Base-by-base conservation (phyloP, 1,139 yeast genomes). In the Suhomyces terraborum region DNA sequence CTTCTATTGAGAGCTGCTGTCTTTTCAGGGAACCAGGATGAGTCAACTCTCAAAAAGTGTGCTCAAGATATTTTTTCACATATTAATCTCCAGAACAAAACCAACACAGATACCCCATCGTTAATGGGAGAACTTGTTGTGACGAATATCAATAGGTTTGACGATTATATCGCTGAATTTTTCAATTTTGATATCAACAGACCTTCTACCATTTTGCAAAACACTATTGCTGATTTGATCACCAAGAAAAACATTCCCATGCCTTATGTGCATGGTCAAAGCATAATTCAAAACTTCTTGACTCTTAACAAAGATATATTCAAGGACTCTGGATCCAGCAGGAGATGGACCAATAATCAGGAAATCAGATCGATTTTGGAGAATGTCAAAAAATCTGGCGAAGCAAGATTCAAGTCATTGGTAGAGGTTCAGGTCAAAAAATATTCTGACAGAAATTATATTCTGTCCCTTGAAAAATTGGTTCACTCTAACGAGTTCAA, bases 401-500 rank as follows among this genome's bases (percentile, higher is more conserved):
- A 38, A 8, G 36, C 43, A 4, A 30, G 43, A 19, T 47, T 35
- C 25, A 34, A 37, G 2, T 35, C 26, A 9, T 38, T 44, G 29
- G 35, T 43, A 6, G 23, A 34, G 6, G 34, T 40, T 19, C 24
- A 19, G n/a, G 28, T 47, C 13, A 18, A 30, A n/a, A 35, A 36
- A 7, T 34, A 38, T 37, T 35, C 35, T 8, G 41, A 36, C 9
- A 29, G 41, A 17, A 17, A 28, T n/a, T 43, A 38, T 27, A 16
- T 28, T 9, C 22, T 25, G 6, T n/a, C 12, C 3, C 35, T 46
- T 12, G 20, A 23, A 8, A 36, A 36, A 17, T 34, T 44, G n/a
- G 9, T 46, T 9, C 21, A 31, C 6, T 51, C 58, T 3, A 49
- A 49, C 20, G 43, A 46, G 12, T 55, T 57, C 38, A 40, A 50